Evolutionary conservation across 176 grass and related monocot species (phyloP).

Genomic region (Oryza meyeriana): DNA sequence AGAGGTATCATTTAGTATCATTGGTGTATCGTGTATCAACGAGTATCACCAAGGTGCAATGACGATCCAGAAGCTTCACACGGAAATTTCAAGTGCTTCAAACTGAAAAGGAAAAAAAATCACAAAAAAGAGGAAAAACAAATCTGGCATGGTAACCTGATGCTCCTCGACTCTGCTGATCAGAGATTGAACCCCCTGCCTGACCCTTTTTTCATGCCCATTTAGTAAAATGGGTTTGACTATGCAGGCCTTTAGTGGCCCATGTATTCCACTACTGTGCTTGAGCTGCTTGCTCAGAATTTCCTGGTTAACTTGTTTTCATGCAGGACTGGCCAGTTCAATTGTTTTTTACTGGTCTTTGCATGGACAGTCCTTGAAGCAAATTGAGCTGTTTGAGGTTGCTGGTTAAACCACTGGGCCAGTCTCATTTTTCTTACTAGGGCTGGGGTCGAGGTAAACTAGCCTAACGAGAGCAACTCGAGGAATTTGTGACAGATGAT

Average conservation of each 20-base stretch:
- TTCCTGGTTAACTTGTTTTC: not conserved
- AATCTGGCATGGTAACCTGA: too few species aligned
- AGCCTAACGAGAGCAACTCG: not conserved
- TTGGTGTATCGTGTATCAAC: too few species aligned
- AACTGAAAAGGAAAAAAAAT: too few species aligned
- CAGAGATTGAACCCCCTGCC: not conserved
- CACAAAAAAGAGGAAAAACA: too few species aligned
- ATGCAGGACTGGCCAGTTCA: not conserved
- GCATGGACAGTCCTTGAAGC: not conserved
- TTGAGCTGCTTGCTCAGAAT: not conserved
- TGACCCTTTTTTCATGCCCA: not conserved
- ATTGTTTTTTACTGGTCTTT: not conserved
- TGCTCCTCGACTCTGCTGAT: not conserved
- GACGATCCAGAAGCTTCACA: too few species aligned
- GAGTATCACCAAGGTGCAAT: too few species aligned
- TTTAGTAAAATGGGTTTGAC: not conserved
- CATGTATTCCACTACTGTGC: not conserved
- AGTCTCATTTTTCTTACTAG: not conserved
- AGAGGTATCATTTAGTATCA: too few species aligned
- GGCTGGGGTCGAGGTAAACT: not conserved
- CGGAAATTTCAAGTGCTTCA: too few species aligned
- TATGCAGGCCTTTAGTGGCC: not conserved
- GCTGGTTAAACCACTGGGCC: not conserved
- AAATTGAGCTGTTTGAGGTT: not conserved
- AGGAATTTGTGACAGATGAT: not conserved